phyloP scores from a whole-genome alignment of 768 basidiomycete genomes.

The Tephrocybe sp. region DNA sequence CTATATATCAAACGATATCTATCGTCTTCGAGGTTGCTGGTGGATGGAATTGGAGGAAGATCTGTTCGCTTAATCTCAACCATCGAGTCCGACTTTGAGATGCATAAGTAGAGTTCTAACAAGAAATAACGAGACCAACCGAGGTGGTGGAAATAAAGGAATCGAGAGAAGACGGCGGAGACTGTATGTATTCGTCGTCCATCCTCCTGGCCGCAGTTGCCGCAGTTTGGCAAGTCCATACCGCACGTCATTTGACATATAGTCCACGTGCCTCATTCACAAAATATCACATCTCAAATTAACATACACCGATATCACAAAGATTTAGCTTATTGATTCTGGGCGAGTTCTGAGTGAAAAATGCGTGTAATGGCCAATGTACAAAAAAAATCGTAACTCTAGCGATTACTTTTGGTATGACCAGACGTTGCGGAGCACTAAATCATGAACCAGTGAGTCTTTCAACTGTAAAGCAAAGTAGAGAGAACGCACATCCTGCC shows the following conservation, averaged over 20 bases:
- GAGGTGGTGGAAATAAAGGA: conserved; percentile 45
- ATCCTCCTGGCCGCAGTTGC: conserved; percentile 15
- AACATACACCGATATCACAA: too few species aligned
- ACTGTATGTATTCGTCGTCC: conserved; percentile 17
- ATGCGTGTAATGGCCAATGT: conserved; percentile 10
- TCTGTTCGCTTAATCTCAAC: conserved; percentile 65
- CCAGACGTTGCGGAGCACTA: conserved; percentile 97
- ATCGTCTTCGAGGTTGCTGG: conserved; percentile 43
- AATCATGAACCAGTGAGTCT: conserved; percentile 9
- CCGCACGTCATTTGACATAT: conserved; percentile 10
- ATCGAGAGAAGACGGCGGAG: conserved; percentile 35
- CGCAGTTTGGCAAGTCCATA: conserved; percentile 7
- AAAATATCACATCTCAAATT: neutral
- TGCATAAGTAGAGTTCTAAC: neutral
- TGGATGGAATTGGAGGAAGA: conserved; percentile 18
- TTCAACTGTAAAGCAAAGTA: neutral
- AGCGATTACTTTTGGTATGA: conserved; percentile 83
- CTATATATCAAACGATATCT: conserved; percentile 79
- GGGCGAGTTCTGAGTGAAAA: neutral
- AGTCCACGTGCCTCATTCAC: conserved; percentile 5
- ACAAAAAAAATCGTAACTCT: conserved; percentile 12
- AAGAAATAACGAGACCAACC: conserved; percentile 28
- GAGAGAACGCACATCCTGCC: conserved; percentile 77
- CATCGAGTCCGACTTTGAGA: conserved; percentile 56
- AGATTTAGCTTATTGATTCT: neutral